phyloP scores from a whole-genome alignment of 2,329 filamentous ascomycete species.

The Fonsecaea pugnacius region DNA sequence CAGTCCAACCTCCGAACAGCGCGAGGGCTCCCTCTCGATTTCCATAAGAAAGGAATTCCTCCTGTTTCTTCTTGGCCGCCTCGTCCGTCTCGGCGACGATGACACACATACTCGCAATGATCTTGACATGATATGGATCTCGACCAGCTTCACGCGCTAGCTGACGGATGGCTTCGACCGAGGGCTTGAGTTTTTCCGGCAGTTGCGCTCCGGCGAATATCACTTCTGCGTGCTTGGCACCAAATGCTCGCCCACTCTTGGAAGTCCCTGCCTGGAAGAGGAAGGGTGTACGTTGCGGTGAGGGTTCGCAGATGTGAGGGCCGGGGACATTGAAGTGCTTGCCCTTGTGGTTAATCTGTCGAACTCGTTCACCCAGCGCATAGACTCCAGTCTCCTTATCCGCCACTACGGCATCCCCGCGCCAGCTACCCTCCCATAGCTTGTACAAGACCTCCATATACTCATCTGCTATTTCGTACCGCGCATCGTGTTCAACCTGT shows the following conservation, averaged over 20 bases:
- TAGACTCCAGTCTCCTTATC: slow-evolving; percentile 65
- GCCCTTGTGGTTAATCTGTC: slow-evolving; percentile 68
- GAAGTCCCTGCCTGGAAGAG: slow-evolving; percentile 66
- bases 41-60: slow-evolving; percentile 58
- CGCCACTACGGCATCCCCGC: slow-evolving; percentile 54
- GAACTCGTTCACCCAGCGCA: slow-evolving; percentile 61
- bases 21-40: slow-evolving; percentile 60
- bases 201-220: slow-evolving; percentile 64
- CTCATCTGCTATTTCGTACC: slow-evolving; percentile 55
- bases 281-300: slow-evolving; percentile 61
- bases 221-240: slow-evolving; percentile 62
- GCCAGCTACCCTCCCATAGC: slow-evolving; percentile 61
- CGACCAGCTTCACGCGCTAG: slow-evolving; percentile 59
- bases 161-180: slow-evolving; percentile 56
- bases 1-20: slow-evolving; percentile 63
- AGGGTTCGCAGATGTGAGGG: slow-evolving; percentile 58
- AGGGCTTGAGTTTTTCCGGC: slow-evolving; percentile 61
- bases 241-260: slow-evolving; percentile 60
- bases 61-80: slow-evolving; percentile 59
- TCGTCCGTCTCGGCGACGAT: slow-evolving; percentile 57
- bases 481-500: slow-evolving; percentile 56
- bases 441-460: slow-evolving; percentile 54
- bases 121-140: slow-evolving; percentile 61
- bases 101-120: slow-evolving; percentile 58
- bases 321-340: slow-evolving; percentile 54